These are phyloP conservation scores for Patellifolia procumbens DNA, from an alignment of 179 eudicot species.

Conservation along the genomic window DNA sequence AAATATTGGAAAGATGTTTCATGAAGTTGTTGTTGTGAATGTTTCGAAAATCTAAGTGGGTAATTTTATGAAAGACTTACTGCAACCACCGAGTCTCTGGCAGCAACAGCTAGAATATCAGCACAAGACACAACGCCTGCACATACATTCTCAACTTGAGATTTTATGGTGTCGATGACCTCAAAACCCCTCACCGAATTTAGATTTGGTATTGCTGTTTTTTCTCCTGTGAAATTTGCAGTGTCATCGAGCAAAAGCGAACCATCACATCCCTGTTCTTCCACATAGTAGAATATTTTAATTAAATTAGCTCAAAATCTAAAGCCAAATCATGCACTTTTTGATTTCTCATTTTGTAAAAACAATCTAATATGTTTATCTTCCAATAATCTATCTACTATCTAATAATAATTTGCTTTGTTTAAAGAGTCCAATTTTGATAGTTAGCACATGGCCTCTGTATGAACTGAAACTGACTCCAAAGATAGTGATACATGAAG, in stretches of 20 bases:
- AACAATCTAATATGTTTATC: too few relatives aligned
- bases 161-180: slow-evolving; percentile 23
- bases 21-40: too few relatives aligned
- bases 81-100: slow-evolving; percentile 24
- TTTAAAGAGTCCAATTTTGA: too few relatives aligned
- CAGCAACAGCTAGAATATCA: slow-evolving; percentile 31
- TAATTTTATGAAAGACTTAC: slow-evolving; percentile 6
- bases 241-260: neutral
- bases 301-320: too few relatives aligned
- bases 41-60: neutral
- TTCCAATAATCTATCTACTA: too few relatives aligned
- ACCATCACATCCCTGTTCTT: slow-evolving; percentile 1
- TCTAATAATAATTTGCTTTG: too few relatives aligned
- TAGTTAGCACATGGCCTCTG: too few relatives aligned
- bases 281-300: neutral
- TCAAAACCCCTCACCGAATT: slow-evolving; percentile 22
- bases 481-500: too few relatives aligned
- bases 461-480: too few relatives aligned
- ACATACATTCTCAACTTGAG: slow-evolving; percentile 5
- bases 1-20: neutral
- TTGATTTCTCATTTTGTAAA: too few relatives aligned
- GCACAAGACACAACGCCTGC: slow-evolving; percentile 27
- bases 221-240: neutral
- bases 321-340: too few relatives aligned
- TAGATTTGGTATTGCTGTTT: neutral